Conservation (phyloP, 2,329 filamentous ascomycete genomes). For the Trichoderma asperellum region DNA sequence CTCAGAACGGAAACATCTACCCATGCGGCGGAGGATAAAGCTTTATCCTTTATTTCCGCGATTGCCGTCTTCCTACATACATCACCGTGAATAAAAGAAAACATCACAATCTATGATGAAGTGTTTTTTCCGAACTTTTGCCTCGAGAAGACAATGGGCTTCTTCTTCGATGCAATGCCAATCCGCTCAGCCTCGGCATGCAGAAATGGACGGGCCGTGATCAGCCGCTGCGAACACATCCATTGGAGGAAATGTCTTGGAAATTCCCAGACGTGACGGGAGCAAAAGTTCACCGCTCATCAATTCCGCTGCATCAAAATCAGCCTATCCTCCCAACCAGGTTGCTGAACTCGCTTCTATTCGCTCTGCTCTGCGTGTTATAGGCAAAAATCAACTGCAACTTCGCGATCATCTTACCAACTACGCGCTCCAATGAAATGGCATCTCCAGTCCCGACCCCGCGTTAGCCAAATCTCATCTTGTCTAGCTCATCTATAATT, state of each 20-base stretch:
- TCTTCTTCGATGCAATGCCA: not conserved
- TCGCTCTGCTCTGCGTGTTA: not conserved
- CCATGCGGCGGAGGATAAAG: not conserved
- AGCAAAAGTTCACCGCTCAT: not conserved
- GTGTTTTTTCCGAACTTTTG: not conserved
- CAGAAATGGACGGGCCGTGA: not conserved
- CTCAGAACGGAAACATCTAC: not conserved
- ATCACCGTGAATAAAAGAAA: not conserved
- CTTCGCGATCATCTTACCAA: not conserved
- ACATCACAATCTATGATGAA: not conserved
- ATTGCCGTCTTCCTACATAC: not conserved
- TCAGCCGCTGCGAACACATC: not conserved
- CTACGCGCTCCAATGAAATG: slow-evolving; percentile 16
- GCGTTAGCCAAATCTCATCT: slow-evolving; percentile 10
- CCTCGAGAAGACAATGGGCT: not conserved
- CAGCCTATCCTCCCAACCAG: not conserved
- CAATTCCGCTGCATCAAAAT: not conserved
- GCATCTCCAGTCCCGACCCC: not conserved
- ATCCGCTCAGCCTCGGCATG: not conserved
- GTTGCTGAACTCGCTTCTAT: not conserved
- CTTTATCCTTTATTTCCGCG: not conserved
- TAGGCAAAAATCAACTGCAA: slow-evolving; percentile 11
- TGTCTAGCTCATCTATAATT: not conserved
- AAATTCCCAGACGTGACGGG: not conserved
- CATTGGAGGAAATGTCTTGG: not conserved